A percentile compares a stretch with the other conserved stretches of the same genome.
Evolutionary conservation across 2,329 filamentous ascomycete species (phyloP).

Genomic region (Talaromyces sp.): DNA sequence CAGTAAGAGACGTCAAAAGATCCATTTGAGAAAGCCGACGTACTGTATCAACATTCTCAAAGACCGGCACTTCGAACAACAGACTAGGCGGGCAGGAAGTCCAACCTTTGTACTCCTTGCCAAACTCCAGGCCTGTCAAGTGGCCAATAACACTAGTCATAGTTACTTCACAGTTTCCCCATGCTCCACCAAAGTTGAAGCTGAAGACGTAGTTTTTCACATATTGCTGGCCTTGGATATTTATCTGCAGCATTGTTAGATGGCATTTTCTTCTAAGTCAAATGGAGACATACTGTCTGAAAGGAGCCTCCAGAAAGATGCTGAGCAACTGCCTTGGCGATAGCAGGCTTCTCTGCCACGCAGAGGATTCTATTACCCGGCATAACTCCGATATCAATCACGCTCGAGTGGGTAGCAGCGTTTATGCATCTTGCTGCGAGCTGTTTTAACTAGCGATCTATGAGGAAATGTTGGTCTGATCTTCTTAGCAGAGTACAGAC

Average conservation of each 20-base stretch:
- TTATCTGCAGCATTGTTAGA: slow-evolving; percentile 52
- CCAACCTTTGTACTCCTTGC: slow-evolving; percentile 73
- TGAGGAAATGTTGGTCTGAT: background rate
- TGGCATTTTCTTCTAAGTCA: too few species aligned
- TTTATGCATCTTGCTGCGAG: background rate
- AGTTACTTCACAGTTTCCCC: slow-evolving; percentile 79
- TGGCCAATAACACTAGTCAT: slow-evolving; percentile 96
- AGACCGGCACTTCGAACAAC: slow-evolving; percentile 78
- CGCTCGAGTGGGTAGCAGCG: background rate
- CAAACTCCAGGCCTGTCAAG: slow-evolving; percentile 77
- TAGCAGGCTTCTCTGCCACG: slow-evolving; percentile 87
- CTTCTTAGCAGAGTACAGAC: background rate
- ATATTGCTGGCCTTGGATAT: slow-evolving; percentile 67
- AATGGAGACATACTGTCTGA: slow-evolving; percentile 60
- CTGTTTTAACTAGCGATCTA: background rate
- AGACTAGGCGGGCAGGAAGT: slow-evolving; percentile 71
- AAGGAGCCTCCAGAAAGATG: slow-evolving; percentile 78
- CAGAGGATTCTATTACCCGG: slow-evolving; percentile 60
- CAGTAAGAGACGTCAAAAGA: background rate
- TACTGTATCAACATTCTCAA: slow-evolving; percentile 66
- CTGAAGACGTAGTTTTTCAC: slow-evolving; percentile 94
- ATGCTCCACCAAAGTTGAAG: slow-evolving; percentile 78
- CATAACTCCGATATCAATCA: slow-evolving; percentile 15
- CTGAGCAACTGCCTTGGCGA: slow-evolving; percentile 87
- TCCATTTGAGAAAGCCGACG: slow-evolving; percentile 22